Evolutionary conservation across 352 stramenopile genomes (phyloP), one percentile per base, ranked within the genome.

Genomic region (Pythium angustatum): DNA sequence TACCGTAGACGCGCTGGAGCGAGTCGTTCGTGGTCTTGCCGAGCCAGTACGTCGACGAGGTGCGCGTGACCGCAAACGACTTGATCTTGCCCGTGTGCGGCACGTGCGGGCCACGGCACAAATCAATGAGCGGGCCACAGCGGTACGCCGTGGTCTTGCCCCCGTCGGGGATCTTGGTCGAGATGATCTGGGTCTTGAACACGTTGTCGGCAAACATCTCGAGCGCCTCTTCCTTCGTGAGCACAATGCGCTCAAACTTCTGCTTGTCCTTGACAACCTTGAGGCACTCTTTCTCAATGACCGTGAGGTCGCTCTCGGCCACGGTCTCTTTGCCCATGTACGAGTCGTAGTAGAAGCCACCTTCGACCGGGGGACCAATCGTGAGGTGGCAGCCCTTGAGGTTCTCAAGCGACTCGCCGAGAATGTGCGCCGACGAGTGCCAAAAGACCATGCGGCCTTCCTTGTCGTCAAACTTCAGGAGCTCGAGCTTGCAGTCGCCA

Each of bases 131-230:
- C 36, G 97, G 87, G 2, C 98, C 98, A 66, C 96, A 99, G 45
- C 91, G 87, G 79, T 99, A 99, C 7, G 99, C 86, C 26, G 98
- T 99, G 21, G 79, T 84, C 48, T 97, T 96, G 90, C 45, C 95
- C 64, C 98, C 93, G 14, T 76, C 63, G 0, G 96, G 90, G 59
- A 99, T 97, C 78, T 99, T 99, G 65, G 92, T 94, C 97, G 36
- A 87, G 82, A 96, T 97, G 64, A 98, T 99, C 81, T 98, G 88
- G 0, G 97, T 72, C 75, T 99, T 99, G 74, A 98, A 99, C 26
- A 98, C 94, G 73, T 99, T 99, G 76, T 99, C 94, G 2, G 85
- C 83, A 83, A 99, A 99, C 75, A 99, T 98, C 96, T 98, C 95
- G 17, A 93, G 80, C 34, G 85, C 81, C 31, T 93, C 83, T 60